Base-by-base conservation (phyloP, 23 red algal genomes). In the Gracilariopsis chorda region DNA sequence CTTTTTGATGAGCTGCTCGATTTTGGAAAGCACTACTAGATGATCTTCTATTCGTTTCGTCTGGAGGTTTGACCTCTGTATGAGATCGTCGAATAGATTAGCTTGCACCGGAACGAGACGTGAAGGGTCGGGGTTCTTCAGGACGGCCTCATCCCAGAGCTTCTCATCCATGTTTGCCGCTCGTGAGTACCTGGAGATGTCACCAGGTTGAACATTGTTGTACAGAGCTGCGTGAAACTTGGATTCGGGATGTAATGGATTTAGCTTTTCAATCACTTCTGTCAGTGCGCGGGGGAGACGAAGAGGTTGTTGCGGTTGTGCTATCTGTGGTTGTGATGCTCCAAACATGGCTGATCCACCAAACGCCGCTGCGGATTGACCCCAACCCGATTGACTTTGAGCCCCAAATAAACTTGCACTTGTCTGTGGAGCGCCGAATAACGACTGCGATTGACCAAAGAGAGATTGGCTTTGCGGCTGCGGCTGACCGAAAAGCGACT, bases 21-120 rank as follows among this genome's bases (percentile, higher is more conserved):
- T 78, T 41, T 79, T 61, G 20, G 48, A 62, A 16, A 96, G 63
- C n/a, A 87, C 68, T 11, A 71, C 17, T 0, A 71, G 14, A 52
- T 96, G 94, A 46, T 90, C 87, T 21, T 71, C 48, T 20, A 96
- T 21, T 36, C 94, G 85, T 45, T 76, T 57, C 34, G 82, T 53
- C 55, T 96, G 94, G 34, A 76, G 37, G 1, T 77, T 57, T 23
- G 83, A 46, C 61, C 94, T 61, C 25, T 48, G 41, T 9, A 84
- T 40, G n/a, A 96, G 80, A 70, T 96, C 94, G 43, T 96, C 94
- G 80, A 96, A 96, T 47, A 70, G 59, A 37, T 88, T 88, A 25
- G 89, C 88, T 77, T 96, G 94, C 27, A 90, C 85, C n/a, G 94
- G 94, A 49, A 96, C 79, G 12, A 92, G 71, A 49, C 80, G 55